Conservation (phyloP, 441 rosid species). For the Oxalis stricta region DNA sequence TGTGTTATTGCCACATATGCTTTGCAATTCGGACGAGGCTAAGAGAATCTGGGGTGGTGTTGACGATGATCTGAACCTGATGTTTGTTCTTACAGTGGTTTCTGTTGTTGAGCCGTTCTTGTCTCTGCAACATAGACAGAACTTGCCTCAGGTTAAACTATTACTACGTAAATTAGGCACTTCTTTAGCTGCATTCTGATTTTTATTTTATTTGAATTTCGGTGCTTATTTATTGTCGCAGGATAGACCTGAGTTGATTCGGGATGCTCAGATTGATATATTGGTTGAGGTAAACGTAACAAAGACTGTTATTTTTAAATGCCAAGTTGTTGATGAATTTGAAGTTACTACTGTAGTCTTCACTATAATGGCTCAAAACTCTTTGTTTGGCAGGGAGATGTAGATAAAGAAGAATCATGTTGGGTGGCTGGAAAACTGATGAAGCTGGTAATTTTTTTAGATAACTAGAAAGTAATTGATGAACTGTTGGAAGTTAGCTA, state of each 20-base stretch:
- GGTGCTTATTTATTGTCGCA: slow-evolving; percentile 16
- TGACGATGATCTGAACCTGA: slow-evolving; percentile 17
- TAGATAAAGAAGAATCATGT: slow-evolving; percentile 23
- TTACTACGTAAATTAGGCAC: too few relatives aligned
- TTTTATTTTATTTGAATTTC: slow-evolving; percentile 2
- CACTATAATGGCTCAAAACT: slow-evolving; percentile 1
- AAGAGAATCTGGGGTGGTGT: slow-evolving; percentile 22
- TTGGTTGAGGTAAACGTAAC: slow-evolving; percentile 54
- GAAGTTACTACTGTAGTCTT: not conserved
- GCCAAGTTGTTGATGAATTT: slow-evolving; percentile 1
- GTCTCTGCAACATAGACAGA: slow-evolving; percentile 27
- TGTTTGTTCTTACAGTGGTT: slow-evolving; percentile 66
- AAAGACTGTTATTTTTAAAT: slow-evolving; percentile 9
- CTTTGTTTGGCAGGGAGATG: slow-evolving; percentile 31
- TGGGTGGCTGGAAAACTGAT: slow-evolving; percentile 57
- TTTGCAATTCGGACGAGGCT: slow-evolving; percentile 23
- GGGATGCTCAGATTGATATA: slow-evolving; percentile 58
- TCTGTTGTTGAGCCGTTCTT: slow-evolving; percentile 80
- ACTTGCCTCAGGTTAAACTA: slow-evolving; percentile 36
- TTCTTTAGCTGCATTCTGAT: too few relatives aligned
- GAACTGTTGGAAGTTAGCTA: not conserved
- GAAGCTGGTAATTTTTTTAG: slow-evolving; percentile 38
- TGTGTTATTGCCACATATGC: slow-evolving; percentile 40
- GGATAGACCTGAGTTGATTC: slow-evolving; percentile 63
- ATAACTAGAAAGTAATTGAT: not conserved